Evolutionary conservation across 768 basidiomycete species (phyloP), one percentile per base, ranked within the genome.

Genomic region (Rhodotorula kratochvilovae): DNA sequence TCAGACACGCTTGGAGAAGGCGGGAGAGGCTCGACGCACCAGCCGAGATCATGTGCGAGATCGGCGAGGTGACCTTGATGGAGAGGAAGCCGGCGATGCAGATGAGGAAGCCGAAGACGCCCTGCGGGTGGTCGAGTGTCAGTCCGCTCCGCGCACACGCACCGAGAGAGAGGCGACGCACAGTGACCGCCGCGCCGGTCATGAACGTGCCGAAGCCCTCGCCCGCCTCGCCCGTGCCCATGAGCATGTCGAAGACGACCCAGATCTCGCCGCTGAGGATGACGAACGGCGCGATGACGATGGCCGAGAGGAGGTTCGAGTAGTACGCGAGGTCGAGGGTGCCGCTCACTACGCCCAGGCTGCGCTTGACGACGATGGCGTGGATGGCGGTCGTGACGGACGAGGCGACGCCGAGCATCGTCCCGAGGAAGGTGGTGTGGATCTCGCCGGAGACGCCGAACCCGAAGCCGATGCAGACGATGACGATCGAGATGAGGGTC

Each of bases 41-140:
- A 19, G 92, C 92, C 7, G 92, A 94, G 36, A 96, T 83, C 94
- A 97, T 98, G 80, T 98, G 94, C 5, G 94, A 94, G 79, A 97
- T 92, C 23, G 94, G 94, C 2, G 92, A 95, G 15, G 94, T 98
- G 71, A 97, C 90, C 80, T 98, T 94, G 84, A 98, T 96, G 35
- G 91, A 93, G 42, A 98, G 84, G 71, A 94, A 82, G 72, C 90
- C 91, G 17, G 94, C 93, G 64, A 98, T 86, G 81, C 90, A 91
- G 87, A 98, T 96, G 76, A 94, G 82, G 85, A 96, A 98, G 17
- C 94, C 94, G 63, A 96, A 82, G 27, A 85, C 82, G 43, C 93
- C 93, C 90, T 92, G 64, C 39, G 12, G 3, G 39, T 39, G 39
- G 39, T 39, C 12, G 19, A 46, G 11, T 1, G 46, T 62, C 36